phyloP scores from a whole-genome alignment of 805 yeast species.

The Debaryomyces prosopidis region DNA sequence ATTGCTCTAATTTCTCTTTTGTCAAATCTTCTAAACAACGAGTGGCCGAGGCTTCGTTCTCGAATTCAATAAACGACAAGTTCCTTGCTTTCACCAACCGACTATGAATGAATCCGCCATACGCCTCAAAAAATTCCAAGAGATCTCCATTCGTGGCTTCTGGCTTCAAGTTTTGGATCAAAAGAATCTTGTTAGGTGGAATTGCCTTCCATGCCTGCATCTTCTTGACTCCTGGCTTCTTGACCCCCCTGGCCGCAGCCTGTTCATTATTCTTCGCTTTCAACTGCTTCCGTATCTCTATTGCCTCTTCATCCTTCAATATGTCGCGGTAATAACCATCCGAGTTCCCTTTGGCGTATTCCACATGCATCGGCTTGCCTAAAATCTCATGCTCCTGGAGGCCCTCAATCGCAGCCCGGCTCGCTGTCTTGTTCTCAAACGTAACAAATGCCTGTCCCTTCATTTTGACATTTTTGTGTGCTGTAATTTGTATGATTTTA shows the following conservation, averaged over 20 bases:
- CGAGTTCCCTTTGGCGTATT: slow-evolving; percentile 44
- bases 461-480: slow-evolving; percentile 62
- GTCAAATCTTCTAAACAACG: slow-evolving; percentile 20
- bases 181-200: slow-evolving; percentile 71
- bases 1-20: slow-evolving; percentile 2
- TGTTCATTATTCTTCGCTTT: slow-evolving; percentile 14
- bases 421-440: slow-evolving; percentile 41
- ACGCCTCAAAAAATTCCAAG: slow-evolving; percentile 45
- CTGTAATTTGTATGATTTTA: slow-evolving; percentile 48
- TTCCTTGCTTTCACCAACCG: slow-evolving; percentile 66
- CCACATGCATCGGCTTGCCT: slow-evolving; percentile 49
- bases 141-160: slow-evolving; percentile 37
- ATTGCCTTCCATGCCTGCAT: slow-evolving; percentile 24
- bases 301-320: slow-evolving; percentile 16
- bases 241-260: slow-evolving; percentile 1
- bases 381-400: slow-evolving; percentile 43
- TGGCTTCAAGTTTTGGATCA: slow-evolving; percentile 64
- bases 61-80: slow-evolving; percentile 82
- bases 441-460: slow-evolving; percentile 85
- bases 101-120: slow-evolving; percentile 63
- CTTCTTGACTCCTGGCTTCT: slow-evolving; percentile 13
- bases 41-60: slow-evolving; percentile 51
- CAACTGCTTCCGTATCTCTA: slow-evolving; percentile 17
- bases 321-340: slow-evolving; percentile 30
- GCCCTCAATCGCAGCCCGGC: slow-evolving; percentile 46